Percentiles rank a stretch among this genome's conserved stretches.
Conservation (phyloP, 495 filamentous ascomycete species). For the Daldinia childiae region DNA sequence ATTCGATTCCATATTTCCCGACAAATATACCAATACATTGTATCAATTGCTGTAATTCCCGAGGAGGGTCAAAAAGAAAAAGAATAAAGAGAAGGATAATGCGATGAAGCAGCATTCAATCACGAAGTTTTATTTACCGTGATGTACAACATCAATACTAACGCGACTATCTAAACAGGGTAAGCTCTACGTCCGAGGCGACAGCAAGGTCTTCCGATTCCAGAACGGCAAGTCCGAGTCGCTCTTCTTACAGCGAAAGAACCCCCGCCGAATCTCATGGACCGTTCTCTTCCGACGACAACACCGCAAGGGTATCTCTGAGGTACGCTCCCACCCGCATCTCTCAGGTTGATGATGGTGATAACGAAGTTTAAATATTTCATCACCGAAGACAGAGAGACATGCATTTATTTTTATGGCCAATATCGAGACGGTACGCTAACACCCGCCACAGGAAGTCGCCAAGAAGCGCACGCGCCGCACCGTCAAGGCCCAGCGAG, state of each 20-base stretch:
- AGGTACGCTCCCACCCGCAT: conserved; percentile 70
- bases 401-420: no score
- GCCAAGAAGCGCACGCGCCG: conserved; percentile 99
- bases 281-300: conserved; percentile 96
- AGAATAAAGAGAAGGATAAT: no score
- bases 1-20: conserved; percentile 4
- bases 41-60: neutral
- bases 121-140: no score
- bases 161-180: conserved; percentile 64
- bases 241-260: conserved; percentile 99
- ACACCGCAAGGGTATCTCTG: conserved; percentile 99
- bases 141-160: neutral
- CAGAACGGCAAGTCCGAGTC: conserved; percentile 99
- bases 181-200: conserved; percentile 98
- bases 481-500: conserved; percentile 97
- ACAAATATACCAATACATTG: neutral
- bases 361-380: neutral
- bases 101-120: no score
- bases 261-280: conserved; percentile 98
- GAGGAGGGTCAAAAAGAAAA: no score
- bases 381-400: no score
- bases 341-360: neutral
- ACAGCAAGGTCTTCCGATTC: conserved; percentile 99
- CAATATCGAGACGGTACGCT: conserved; percentile 37
- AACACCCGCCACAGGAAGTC: conserved; percentile 79